Evolutionary conservation across 2,329 filamentous ascomycete genomes (phyloP), one percentile per base, ranked within the genome.

Genomic region (Nigrograna mackinnonii): DNA sequence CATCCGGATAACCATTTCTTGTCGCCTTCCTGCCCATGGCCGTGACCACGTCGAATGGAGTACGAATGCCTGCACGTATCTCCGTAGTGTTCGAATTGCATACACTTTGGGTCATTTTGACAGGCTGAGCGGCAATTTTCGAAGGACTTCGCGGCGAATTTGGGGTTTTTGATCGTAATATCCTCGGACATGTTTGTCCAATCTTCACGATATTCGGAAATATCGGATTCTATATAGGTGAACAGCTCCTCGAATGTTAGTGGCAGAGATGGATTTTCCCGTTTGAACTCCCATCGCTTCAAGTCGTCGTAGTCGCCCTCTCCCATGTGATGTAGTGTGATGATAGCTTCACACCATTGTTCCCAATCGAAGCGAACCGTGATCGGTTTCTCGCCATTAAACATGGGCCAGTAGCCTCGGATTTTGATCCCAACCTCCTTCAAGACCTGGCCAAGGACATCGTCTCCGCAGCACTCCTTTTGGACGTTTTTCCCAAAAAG

Each of bases 291-390:
- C 62, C 63, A 68, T 12, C 48, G 55, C 3, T 46, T 38, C 21
- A 67, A 43, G 11, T 36, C 41, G 4, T 54, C 58, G 31, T 62
- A 60, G 35, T 68, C 65, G n/a, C 55, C 46, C 5, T 57, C 53
- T 2, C 48, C 33, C 16, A 69, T 46, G 33, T 66, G 64, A 37
- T 70, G 68, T 53, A 69, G 60, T 2, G 66, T 71, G 7, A 75
- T 45, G 17, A 71, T 60, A 14, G 70, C 68, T 21, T 66, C 57
- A 48, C 73, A 76, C 71, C 73, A 76, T 18, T 74, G 62, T 40
- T 62, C 64, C 6, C 55, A 44, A 13, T 60, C 58, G 50, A 66
- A 75, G 34, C 65, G 61, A 32, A 73, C 45, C 1, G 64, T 68
- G 18, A 52, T 50, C 4, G 70, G 66, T 20, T 64, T 68, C 44